Base-by-base conservation (phyloP, 768 basidiomycete species). In the Termitomyces sp. region DNA sequence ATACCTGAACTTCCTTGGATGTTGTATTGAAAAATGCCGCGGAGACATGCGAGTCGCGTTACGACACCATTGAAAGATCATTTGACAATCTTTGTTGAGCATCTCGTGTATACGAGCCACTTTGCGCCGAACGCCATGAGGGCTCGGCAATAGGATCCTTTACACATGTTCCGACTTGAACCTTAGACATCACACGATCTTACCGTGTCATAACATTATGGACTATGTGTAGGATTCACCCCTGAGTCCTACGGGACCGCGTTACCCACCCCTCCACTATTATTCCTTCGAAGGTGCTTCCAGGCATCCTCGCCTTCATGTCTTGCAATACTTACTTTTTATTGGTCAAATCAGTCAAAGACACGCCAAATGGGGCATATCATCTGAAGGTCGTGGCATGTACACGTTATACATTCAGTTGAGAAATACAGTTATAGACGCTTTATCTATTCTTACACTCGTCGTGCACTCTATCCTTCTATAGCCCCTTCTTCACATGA, bases 401-500 rank as follows among this genome's bases (percentile, higher is more conserved):
- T 59, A 63, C 60, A 65, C 65, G 63, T 65, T 63, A 61, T 55
- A 8, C 11, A 51, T 54, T 61, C 59, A 57, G 54, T 60, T 55
- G 30, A 61, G 57, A 61, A 58, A 41, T 65, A 58, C 56, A 58
- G 55, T 50, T 57, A 42, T 54, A 53, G 57, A 61, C 55, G 60
- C 24, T 56, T 53, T 51, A 34, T 51, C 66, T 67, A 65, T 65
- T 63, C 62, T 67, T 67, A 59, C 36, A 54, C 53, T 51, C 59
- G 51, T 55, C 61, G 56, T 58, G 48, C 48, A 61, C 57, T 47
- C 58, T 49, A 59, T 60, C 61, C 59, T 54, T 55, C 53, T 65
- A 44, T 67, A 59, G 37, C 69, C 61, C 68, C 67, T 66, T 69
- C 59, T 60, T 63, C 61, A 56, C 58, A 53, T 61, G 58, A 66